These are phyloP conservation scores for Aquilaria yunnanensis DNA, from an alignment of 345 rosid genomes.

Conservation along the genomic window DNA sequence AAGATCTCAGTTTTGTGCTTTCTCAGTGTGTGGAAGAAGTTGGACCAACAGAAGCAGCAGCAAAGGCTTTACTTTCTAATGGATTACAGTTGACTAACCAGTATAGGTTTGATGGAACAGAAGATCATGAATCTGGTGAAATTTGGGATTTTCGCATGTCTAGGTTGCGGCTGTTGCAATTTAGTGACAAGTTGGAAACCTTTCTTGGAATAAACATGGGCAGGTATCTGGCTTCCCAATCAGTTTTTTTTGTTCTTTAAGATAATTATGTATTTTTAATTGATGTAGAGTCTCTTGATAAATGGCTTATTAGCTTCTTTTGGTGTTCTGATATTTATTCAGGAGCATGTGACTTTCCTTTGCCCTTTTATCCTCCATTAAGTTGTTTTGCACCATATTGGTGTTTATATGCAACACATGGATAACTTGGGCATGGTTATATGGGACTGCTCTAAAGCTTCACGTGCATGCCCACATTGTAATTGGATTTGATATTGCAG, in stretches of 20 bases:
- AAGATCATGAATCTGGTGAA: slow-evolving; percentile 42
- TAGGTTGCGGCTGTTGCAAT: slow-evolving; percentile 84
- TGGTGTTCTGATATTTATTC: no score
- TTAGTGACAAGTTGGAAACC: slow-evolving; percentile 81
- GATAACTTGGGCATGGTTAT: no score
- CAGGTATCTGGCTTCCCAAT: slow-evolving; percentile 49
- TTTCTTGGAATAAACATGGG: slow-evolving; percentile 97
- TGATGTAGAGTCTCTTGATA: neutral
- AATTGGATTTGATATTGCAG: no score
- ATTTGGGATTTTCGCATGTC: slow-evolving; percentile 68
- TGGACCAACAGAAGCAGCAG: slow-evolving; percentile 77
- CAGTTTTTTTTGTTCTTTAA: neutral
- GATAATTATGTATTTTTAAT: neutral
- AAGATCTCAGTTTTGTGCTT: slow-evolving; percentile 66
- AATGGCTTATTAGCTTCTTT: neutral
- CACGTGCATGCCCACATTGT: no score
- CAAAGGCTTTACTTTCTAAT: slow-evolving; percentile 60
- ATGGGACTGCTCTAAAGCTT: no score
- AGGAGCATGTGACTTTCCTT: no score
- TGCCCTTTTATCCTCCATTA: no score
- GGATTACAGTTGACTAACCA: slow-evolving; percentile 58
- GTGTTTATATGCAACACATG: no score
- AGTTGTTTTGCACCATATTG: no score
- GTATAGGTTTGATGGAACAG: slow-evolving; percentile 44
- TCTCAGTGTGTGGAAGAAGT: slow-evolving; percentile 73